Percentiles rank a stretch among this genome's conserved stretches.
Conservation (phyloP, 805 yeast genomes). For the Huiozyma sinensis region DNA sequence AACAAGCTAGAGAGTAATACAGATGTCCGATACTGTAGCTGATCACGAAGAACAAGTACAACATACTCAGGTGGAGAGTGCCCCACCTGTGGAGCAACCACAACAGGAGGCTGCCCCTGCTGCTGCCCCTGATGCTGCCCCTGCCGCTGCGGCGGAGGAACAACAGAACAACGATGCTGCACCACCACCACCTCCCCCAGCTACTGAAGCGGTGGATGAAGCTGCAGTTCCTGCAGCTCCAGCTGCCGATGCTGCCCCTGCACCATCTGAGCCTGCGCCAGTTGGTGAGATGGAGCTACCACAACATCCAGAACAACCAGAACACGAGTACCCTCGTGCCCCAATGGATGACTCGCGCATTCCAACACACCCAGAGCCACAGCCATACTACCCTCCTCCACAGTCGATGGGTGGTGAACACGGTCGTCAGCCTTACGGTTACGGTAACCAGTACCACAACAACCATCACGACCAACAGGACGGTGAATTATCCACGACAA, state of each 20-base stretch:
- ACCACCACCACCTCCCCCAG: constrained; percentile 2
- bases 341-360: not conserved
- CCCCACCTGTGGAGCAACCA: not conserved
- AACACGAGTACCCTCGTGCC: not conserved
- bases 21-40: no score
- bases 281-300: not conserved
- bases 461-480: constrained; percentile 12
- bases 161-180: constrained; percentile 3
- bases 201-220: constrained; percentile 3
- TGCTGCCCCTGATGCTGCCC: not conserved
- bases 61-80: no score
- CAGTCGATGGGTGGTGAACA: not conserved
- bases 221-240: not conserved
- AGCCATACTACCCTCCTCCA: constrained; percentile 12
- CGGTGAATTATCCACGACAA: constrained; percentile 33
- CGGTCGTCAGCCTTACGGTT: constrained; percentile 11
- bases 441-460: constrained; percentile 12
- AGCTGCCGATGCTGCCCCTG: constrained; percentile 4
- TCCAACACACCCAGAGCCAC: constrained; percentile 10
- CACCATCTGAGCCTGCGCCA: constrained; percentile 1
- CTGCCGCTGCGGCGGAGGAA: constrained; percentile 1
- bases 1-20: no score
- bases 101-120: not conserved
- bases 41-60: no score
- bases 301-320: constrained; percentile 7